Evolutionary conservation across 129 eudicot genomes (phyloP), one percentile per base, ranked within the genome.

Genomic region (Dittrichia graveolens): DNA sequence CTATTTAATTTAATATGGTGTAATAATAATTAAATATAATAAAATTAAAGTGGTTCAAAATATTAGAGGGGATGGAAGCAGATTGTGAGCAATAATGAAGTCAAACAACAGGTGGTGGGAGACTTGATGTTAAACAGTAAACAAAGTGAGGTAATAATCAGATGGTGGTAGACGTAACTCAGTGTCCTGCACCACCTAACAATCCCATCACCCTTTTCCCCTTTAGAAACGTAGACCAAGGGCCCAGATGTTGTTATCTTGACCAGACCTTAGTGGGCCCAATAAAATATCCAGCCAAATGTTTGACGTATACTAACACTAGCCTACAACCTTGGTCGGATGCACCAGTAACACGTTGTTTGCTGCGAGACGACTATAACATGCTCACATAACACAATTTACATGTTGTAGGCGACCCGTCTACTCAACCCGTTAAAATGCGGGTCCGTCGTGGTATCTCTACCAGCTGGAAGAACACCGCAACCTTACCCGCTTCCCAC

Each of bases 121-220:
- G 43, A 54, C 16, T 69, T 16, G 64, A 69, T 50, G 75, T 70
- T 54, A 54, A 54, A 40, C 40, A 44, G 55, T 31, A 65, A 5
- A 43, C 40, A 65, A 45, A 13, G 78, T 61, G 74, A 68, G 80
- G 74, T 67, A 64, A 16, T 38, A 67, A 75, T 75, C 80, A 66
- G 80, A 57, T 66, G 80, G 74, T 67, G 35, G 74, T 76, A 57
- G 74, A 47, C 39, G 61, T 76, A 65, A 16, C 50, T 66, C 61
- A 76, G 68, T 76, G 67, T 18, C 52, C 42, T 76, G 74, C 74
- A 76, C 80, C 68, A 56, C 35, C 80, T 55, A 56, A 60, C 65
- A 56, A 35, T 55, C 60, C 34, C 37, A 44, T 66, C 68, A 54
- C 77, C 77, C 40, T 73, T 45, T 12, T 65, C 65, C 55, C 74